Evolutionary conservation across 768 basidiomycete genomes (phyloP), one percentile per base, ranked within the genome.

Genomic region (Rhodocollybia butyracea): DNA sequence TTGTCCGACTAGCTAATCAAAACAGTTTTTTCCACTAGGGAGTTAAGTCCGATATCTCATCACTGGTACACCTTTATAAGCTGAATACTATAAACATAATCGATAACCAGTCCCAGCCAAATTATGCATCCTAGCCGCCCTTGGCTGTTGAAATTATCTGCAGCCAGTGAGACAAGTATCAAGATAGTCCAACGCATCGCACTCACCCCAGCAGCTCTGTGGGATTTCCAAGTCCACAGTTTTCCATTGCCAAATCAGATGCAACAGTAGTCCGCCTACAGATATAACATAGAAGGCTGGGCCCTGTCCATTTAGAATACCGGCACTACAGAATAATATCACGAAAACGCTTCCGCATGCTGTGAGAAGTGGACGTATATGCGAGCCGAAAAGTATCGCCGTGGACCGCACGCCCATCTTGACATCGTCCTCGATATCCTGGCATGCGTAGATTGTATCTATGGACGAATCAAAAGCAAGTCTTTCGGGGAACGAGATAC

Each of bases 361-460:
- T 11, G 79, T 65, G 34, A 89, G 76, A 56, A 88, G 72, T 0
- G 81, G 76, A 2, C 80, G 75, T 30, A 88, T 82, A 67, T 77
- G 76, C 2, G 73, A 67, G 13, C 84, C 86, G 63, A 88, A 89
- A 13, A 88, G 75, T 41, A 91, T 78, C 0, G 90, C 89, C 24
- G 87, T 91, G 6, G 88, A 91, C 57, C 84, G 82, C 38, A 91
- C 82, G n/a, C 86, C 86, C 54, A 81, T 83, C 48, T 81, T 77
- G 38, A 84, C 67, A 67, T 91, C 89, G 70, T 91, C 90, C 54
- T 76, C 68, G 54, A 86, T 84, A 67, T 92, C 90, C 73, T 90
- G 82, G 65, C 86, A 89, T 17, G 87, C 89, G 64, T 92, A 91
- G 57, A 88, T 84, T 7, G 86, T 86, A 66, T 89, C 78, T 68